Evolutionary conservation across 2,329 filamentous ascomycete species (phyloP), one percentile per base, ranked within the genome.

Genomic region (Talaromyces atroroseus): DNA sequence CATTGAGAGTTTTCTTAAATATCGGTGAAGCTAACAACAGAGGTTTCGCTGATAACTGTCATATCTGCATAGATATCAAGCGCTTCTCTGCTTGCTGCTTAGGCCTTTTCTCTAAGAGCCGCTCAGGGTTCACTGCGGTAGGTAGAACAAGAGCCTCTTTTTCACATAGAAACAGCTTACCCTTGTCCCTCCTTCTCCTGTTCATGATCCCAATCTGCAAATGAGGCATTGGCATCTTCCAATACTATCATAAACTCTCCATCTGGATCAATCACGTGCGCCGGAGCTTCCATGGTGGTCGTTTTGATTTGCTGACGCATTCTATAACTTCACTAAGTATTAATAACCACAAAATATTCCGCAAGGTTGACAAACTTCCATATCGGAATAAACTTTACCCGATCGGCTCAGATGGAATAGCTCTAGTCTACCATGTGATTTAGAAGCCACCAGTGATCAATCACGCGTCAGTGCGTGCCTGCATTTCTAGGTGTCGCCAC

Each of bases 11-110:
- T 20, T 42, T 59, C 29, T 60, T 62, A 29, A 66, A 63, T 3
- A 64, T 57, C 6, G 64, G 48, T 1, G 64, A 67, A 14, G 58
- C 61, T 11, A 66, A 50, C 1, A 49, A 61, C n/a, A 66, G 49
- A 57, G 65, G 65, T 16, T 63, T 65, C 2, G 63, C 61, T 10
- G 65, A 66, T 26, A 66, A 62, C 54, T 61, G 61, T 26, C 45
- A 2, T 26, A 26, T 26, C 21, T 23, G 14, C 21, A 20, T 47
- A 12, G 14, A 14, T n/a, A 20, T 26, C 24, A 48, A 12, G 23
- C 20, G 6, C 11, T n/a, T 4, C 10, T 26, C 5, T 3, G 1
- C 3, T 16, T 29, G 14, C 12, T 4, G 46, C 7, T n/a, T 47
- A 4, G 4, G 5, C 23, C 10, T 3, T 12, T 14, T 44, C 10